Evolutionary conservation across 768 basidiomycete species (phyloP).

Genomic region (Grammothele lineata): DNA sequence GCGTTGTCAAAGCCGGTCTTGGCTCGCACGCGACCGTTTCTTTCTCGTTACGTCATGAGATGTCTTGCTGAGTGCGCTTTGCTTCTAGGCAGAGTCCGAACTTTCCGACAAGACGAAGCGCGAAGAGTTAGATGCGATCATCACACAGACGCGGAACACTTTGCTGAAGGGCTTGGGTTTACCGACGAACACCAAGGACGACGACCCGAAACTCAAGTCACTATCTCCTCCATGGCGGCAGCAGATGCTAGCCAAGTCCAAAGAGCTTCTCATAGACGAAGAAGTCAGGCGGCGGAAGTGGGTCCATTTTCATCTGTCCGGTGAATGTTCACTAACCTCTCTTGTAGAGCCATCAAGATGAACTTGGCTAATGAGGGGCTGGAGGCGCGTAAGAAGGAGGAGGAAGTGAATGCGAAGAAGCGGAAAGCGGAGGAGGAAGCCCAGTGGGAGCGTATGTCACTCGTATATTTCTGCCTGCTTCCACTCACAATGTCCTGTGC

Average conservation of each 20-base stretch:
- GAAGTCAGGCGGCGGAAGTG: slow-evolving; percentile 83
- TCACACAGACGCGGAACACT: slow-evolving; percentile 66
- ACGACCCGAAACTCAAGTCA: slow-evolving; percentile 51
- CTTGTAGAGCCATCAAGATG: slow-evolving; percentile 75
- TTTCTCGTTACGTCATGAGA: not conserved
- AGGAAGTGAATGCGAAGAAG: slow-evolving; percentile 71
- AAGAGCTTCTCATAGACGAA: slow-evolving; percentile 86
- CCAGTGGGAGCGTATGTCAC: slow-evolving; percentile 74
- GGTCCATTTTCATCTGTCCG: slow-evolving; percentile 25
- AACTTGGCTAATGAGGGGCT: slow-evolving; percentile 89
- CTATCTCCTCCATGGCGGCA: slow-evolving; percentile 62
- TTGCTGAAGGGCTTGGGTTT: slow-evolving; percentile 63
- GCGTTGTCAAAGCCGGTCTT: not conserved
- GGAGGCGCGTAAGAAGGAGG: slow-evolving; percentile 91
- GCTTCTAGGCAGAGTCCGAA: slow-evolving; percentile 76
- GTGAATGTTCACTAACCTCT: not conserved
- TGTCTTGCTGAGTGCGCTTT: not conserved
- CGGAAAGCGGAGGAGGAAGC: slow-evolving; percentile 88
- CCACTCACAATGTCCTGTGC: not conserved
- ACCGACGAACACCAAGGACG: slow-evolving; percentile 53
- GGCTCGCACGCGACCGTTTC: not conserved
- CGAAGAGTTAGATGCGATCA: slow-evolving; percentile 75
- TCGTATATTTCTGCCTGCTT: no score
- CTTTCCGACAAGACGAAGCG: slow-evolving; percentile 75
- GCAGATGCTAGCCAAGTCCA: slow-evolving; percentile 65